Evolutionary conservation across 2,329 filamentous ascomycete species (phyloP), one percentile per base, ranked within the genome.

Genomic region (Verticillium albo-atrum): DNA sequence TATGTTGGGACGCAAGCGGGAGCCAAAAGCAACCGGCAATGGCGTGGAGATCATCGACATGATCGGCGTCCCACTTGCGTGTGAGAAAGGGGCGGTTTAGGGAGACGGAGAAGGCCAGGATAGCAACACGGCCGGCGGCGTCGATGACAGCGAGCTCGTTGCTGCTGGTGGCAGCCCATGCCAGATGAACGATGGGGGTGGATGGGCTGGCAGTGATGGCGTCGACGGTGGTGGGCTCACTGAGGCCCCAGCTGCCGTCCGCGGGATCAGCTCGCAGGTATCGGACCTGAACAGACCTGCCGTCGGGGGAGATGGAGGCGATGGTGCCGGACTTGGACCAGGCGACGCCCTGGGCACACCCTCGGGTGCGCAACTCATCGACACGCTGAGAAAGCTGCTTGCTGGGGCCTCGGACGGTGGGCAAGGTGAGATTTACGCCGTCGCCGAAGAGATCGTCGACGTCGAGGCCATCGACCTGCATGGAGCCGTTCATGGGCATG

Each of bases 251-350:
- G 47, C 80, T 81, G 2, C 89, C 91, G 73, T 89, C 83, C 14
- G 86, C 81, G 1, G 87, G 82, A 64, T 87, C 81, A 68, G 89
- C 88, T 34, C 85, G 82, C 56, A 97, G 80, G 69, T 91, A 88
- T 61, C 88, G 86, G 53, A 96, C 80, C 68, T 90, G 86, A 57
- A 97, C 77, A 15, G 80, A 82, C 54, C 82, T 82, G 28, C 90
- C 89, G 73, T 93, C 89, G 17, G 84, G 77, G 23, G 88, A 84
- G 65, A 98, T 89, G 58, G 88, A 89, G 28, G 93, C 93, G 65
- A 98, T 91, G 61, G 89, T 92, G 51, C 94, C 94, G 62, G 87
- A 84, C 67, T 88, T 92, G 12, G 94, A 97, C 93, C 94, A 98
- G 30, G 90, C 87, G 58, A 97, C 83, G 64, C 86, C 86, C 92